Percentiles rank a stretch among this genome's conserved stretches.
Conservation (phyloP, 2,329 filamentous ascomycete species). For the Botrytis fabae region DNA sequence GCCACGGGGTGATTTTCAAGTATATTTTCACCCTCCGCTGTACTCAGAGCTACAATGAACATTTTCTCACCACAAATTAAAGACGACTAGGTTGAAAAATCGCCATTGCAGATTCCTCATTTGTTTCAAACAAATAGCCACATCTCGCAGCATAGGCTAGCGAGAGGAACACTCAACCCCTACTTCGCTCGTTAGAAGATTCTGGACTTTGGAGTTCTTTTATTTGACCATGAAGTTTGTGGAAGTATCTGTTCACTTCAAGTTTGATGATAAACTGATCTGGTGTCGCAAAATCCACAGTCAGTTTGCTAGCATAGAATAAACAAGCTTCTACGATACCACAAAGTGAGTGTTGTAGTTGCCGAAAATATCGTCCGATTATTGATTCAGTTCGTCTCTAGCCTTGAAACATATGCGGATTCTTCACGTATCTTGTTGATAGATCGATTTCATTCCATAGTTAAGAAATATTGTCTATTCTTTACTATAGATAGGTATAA, state of each 20-base stretch:
- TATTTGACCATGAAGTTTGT: background rate
- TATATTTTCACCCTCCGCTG: background rate
- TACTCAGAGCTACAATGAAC: background rate
- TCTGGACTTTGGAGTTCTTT: background rate
- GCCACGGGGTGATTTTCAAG: background rate
- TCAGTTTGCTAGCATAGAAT: background rate
- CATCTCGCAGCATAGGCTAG: background rate
- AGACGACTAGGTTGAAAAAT: background rate
- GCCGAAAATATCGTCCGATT: background rate
- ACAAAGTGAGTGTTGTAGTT: background rate
- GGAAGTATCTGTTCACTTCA: background rate
- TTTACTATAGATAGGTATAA: background rate
- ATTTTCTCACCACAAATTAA: background rate
- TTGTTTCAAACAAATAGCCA: background rate
- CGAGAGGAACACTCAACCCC: accelerated
- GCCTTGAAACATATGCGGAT: background rate
- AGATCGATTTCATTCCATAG: background rate
- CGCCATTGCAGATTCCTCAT: background rate
- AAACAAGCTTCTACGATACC: background rate
- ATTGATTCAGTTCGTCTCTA: background rate
- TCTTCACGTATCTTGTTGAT: background rate
- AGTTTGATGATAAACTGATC: background rate
- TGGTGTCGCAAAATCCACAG: background rate
- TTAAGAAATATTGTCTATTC: background rate
- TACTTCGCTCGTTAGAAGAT: background rate